Conservation (phyloP, 805 yeast genomes). For the Maudiozyma saulgeensis region DNA sequence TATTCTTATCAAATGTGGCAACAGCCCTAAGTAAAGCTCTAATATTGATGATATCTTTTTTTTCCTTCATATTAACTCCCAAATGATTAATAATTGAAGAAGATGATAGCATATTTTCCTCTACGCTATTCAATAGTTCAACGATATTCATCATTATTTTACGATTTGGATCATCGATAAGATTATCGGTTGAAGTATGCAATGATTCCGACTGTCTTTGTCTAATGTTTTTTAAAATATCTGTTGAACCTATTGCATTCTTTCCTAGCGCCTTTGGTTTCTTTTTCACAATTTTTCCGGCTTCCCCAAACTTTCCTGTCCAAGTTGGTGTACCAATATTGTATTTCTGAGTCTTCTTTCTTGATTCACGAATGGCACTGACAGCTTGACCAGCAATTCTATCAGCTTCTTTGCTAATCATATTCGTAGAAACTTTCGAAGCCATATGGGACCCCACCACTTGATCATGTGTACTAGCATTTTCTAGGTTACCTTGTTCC, state of each 20-base stretch:
- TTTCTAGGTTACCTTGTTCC: slow-evolving; percentile 53
- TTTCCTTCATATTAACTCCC: slow-evolving; percentile 34
- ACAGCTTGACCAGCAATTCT: slow-evolving; percentile 46
- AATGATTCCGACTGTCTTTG: slow-evolving; percentile 12
- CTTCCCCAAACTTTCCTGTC: slow-evolving; percentile 87
- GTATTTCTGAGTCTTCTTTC: slow-evolving; percentile 30
- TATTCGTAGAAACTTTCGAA: slow-evolving; percentile 21
- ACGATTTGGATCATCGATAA: not conserved
- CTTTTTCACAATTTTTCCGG: slow-evolving; percentile 46
- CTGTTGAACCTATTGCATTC: slow-evolving; percentile 13
- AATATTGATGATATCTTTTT: slow-evolving; percentile 48
- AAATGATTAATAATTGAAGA: slow-evolving; percentile 36
- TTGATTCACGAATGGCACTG: slow-evolving; percentile 49
- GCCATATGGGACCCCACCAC: slow-evolving; percentile 42
- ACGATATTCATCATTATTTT: slow-evolving; percentile 25
- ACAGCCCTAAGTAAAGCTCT: slow-evolving; percentile 61
- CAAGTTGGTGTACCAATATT: slow-evolving; percentile 84
- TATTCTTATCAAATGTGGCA: slow-evolving; percentile 53
- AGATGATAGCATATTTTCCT: slow-evolving; percentile 39
- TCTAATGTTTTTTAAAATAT: slow-evolving; percentile 19
- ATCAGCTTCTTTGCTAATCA: slow-evolving; percentile 53
- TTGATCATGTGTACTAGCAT: slow-evolving; percentile 70
- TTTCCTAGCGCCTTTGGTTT: not conserved
- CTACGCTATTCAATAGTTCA: slow-evolving; percentile 30
- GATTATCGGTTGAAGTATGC: slow-evolving; percentile 12